Conservation (phyloP, 202 grass and related monocot species). For the Saccharum hybrid region DNA sequence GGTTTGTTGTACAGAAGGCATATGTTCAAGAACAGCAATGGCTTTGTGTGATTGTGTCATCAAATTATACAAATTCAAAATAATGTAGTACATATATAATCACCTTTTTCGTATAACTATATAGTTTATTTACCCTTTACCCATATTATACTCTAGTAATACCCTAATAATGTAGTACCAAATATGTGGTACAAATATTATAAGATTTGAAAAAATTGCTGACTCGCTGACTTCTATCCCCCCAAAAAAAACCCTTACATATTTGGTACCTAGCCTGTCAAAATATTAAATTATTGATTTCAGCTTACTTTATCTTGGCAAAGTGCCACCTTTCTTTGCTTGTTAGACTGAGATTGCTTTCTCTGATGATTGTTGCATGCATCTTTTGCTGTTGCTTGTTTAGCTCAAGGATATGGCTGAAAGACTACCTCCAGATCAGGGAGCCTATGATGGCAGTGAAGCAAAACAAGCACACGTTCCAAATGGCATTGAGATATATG, state of each 20-base stretch:
- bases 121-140: neutral
- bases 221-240: neutral
- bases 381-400: conserved; percentile 43
- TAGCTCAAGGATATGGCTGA: conserved; percentile 94
- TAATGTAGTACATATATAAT: conserved; percentile 8
- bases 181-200: too few species aligned
- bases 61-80: neutral
- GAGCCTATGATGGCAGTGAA: conserved; percentile 54
- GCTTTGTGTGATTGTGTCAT: neutral
- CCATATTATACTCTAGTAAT: neutral
- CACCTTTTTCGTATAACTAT: neutral
- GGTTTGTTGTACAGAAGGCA: neutral
- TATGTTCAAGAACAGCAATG: conserved; percentile 8
- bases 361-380: conserved; percentile 21
- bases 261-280: conserved; percentile 15
- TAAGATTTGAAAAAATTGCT: neutral
- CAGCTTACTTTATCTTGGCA: conserved; percentile 17
- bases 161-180: neutral
- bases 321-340: conserved; percentile 6
- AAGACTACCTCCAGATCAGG: conserved; percentile 69
- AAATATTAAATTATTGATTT: conserved; percentile 28
- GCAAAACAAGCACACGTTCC: conserved; percentile 42
- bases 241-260: neutral
- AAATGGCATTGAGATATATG: conserved; percentile 61
- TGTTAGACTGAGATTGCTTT: conserved; percentile 26